Evolutionary conservation across 2,329 filamentous ascomycete genomes (phyloP).

Genomic region (Parastagonospora avenae): DNA sequence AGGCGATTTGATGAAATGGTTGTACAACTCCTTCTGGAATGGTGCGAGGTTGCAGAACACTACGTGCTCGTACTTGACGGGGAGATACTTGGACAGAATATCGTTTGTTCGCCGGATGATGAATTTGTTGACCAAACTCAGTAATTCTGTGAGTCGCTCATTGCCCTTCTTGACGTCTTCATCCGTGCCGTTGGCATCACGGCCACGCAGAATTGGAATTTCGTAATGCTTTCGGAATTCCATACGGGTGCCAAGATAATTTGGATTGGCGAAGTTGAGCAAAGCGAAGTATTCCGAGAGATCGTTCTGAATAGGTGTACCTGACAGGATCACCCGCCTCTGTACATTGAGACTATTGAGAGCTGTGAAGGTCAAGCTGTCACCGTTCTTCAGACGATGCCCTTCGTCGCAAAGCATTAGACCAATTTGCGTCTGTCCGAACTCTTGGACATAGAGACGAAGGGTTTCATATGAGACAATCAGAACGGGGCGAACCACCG

Average conservation of each 20-base stretch:
- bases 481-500: conserved; percentile 88
- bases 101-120: conserved; percentile 98
- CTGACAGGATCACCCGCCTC: conserved; percentile 90
- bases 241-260: conserved; percentile 81
- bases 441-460: conserved; percentile 85
- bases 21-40: conserved; percentile 93
- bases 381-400: conserved; percentile 93
- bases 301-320: conserved; percentile 97
- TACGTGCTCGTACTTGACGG: conserved; percentile 98
- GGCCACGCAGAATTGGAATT: conserved; percentile 85
- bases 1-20: conserved; percentile 94
- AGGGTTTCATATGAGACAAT: conserved; percentile 98
- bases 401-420: conserved; percentile 95
- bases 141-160: conserved; percentile 78
- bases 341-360: conserved; percentile 89
- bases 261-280: conserved; percentile 95
- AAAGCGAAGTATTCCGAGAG: conserved; percentile 97
- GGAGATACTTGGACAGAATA: conserved; percentile 94
- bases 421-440: conserved; percentile 88
- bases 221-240: conserved; percentile 97
- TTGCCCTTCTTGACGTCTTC: conserved; percentile 82
- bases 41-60: conserved; percentile 95
- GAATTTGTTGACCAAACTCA: conserved; percentile 92
- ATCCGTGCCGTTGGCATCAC: conserved; percentile 88
- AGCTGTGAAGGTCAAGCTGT: conserved; percentile 92